Evolutionary conservation across 2,329 filamentous ascomycete species (phyloP), one percentile per base, ranked within the genome.

Genomic region (Phialocephala subalpina): DNA sequence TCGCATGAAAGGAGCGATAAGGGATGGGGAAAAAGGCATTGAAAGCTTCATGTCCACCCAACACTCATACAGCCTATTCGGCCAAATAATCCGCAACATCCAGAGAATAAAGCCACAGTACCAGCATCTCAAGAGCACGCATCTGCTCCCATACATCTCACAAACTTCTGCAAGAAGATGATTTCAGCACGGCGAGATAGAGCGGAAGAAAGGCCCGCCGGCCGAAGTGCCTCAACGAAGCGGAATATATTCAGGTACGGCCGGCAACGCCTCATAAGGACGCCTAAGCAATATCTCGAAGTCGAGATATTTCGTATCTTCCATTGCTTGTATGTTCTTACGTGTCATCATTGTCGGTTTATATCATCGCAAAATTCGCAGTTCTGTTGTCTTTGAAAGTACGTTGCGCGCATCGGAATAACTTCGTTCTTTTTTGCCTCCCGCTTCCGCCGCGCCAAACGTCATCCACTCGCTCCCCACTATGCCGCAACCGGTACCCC

Each of bases 201-300:
- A 56, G 61, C 65, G 67, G 67, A 38, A 59, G 14, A 18, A 8
- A 65, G 67, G 67, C 58, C 67, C 65, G 67, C 16, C 20, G 55
- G 52, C 65, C 67, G 67, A 60, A 20, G 35, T 35, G 52, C 25
- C 58, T 58, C 29, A 63, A 52, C n/a, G 35, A 58, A 49, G 25
- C 52, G 29, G 25, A 29, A 65, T 61, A 65, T 58, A 60, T 38
- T 49, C 49, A 53, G 25, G 49, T 53, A 53, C 25, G 25, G 49
- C 45, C 9, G 12, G 45, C 45, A 14, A n/a, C 14, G 25, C 49
- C 11, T 53, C 49, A 29, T 29, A 53, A 33, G 27, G 25, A 33
- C n/a, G 25, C 25, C 49, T 53, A 25, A 53, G 49, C 49, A 22
- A 14, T 25, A 53, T 53, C 49, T 29, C 27, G 18, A 29, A 27